phyloP scores from a whole-genome alignment of 768 basidiomycete species.

The Leccinellum albellum region DNA sequence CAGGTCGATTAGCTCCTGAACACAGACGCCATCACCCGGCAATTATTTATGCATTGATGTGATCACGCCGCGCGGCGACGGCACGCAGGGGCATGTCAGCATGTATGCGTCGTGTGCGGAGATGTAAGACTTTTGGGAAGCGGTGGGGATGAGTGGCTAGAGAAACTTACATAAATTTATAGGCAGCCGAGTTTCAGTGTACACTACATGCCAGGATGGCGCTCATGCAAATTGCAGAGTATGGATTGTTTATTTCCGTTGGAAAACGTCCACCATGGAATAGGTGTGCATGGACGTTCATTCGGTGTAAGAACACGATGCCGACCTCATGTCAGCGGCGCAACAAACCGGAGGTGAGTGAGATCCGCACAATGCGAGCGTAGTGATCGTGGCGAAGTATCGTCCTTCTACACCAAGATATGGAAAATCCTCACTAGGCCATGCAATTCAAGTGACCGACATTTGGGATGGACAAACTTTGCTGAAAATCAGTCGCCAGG shows the following conservation, averaged over 20 bases:
- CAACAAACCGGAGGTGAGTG: neutral
- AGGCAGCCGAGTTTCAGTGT: neutral
- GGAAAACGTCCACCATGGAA: neutral
- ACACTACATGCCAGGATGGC: neutral
- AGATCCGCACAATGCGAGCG: neutral
- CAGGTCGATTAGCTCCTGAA: conserved; percentile 15
- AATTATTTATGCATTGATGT: conserved; percentile 1
- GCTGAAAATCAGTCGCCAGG: no score
- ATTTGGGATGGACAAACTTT: no score
- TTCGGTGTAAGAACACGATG: neutral
- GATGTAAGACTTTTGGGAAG: neutral
- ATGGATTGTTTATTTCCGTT: conserved; percentile 1
- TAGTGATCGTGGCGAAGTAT: neutral
- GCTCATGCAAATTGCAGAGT: neutral
- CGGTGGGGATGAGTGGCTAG: neutral
- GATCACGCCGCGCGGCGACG: neutral
- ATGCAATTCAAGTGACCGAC: no score
- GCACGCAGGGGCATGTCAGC: neutral
- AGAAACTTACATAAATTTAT: neutral
- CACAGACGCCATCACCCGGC: neutral
- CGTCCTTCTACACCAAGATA: no score
- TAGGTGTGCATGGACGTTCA: neutral
- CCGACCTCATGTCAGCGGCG: neutral
- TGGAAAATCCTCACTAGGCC: no score
- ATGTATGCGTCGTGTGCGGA: neutral